Base-by-base conservation (phyloP, 2,329 filamentous ascomycete genomes). In the Aspergillus alliaceus region DNA sequence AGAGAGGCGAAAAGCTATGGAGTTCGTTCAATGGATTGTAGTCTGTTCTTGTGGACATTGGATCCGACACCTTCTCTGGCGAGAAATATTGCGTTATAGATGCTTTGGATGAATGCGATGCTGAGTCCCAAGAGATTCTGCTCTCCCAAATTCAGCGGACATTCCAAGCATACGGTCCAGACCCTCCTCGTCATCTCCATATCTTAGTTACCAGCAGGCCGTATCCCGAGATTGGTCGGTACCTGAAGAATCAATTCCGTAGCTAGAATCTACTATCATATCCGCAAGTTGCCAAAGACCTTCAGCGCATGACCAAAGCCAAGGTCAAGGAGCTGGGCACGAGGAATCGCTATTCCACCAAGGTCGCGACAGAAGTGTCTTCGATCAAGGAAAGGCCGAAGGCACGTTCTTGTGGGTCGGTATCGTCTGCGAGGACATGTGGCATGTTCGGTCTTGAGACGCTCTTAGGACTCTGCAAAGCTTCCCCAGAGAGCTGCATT, bases 101-200 rank as follows among this genome's bases (percentile, higher is more conserved):
- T 50, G 63, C 63, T 14, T 48, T 66, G n/a, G 64, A 66, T 46
- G 64, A 66, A 57, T 66, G 63, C 22, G 53, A 61, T 7, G 11
- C 7, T 11, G 52, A 56, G 14, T 63, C 62, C 27, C 60, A 63
- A 42, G 29, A 56, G n/a, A 58, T 51, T 2, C 31, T 66, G 1
- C 51, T 64, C 11, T 7, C n/a, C 4, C 62, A 62, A 42, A 57
- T n/a, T 64, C 22, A 32, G 32, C 46, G 60, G 31, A 57, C 49
- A 15, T 61, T 59, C n/a, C n/a, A n/a, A n/a, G n/a, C n/a, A 24
- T 34, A 51, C 6, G 2, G 32, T 37, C 24, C 8, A 15, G 53
- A 51, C 14, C 20, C 31, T 22, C 9, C n/a, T 18, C 24, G 18
- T 6, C 27, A 32, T 29, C 27, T 60, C 11, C 44, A 61, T 34